Evolutionary conservation across 768 basidiomycete genomes (phyloP).

Genomic region (Phanerochaete sordida): DNA sequence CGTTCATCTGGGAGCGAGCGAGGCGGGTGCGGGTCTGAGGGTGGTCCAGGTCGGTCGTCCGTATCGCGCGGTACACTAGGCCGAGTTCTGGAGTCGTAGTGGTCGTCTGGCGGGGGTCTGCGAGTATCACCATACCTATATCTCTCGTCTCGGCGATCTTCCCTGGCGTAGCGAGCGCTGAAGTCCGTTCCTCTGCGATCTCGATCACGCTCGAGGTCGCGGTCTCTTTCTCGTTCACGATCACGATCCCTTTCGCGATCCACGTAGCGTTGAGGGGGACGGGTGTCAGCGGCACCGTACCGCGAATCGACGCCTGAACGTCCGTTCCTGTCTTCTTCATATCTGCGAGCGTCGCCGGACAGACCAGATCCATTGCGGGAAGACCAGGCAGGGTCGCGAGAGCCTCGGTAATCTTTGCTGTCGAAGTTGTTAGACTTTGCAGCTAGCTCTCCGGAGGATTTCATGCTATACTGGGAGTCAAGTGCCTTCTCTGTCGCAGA

Average conservation of each 20-base stretch:
- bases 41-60: constrained; percentile 1
- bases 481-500: constrained; percentile 8
- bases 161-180: constrained; percentile 30
- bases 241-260: constrained; percentile 33
- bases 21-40: neutral
- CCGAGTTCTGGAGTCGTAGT: constrained; percentile 38
- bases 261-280: constrained; percentile 14
- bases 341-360: constrained; percentile 25
- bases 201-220: constrained; percentile 30
- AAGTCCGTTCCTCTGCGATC: constrained; percentile 33
- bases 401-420: constrained; percentile 24
- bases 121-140: constrained; percentile 30
- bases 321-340: constrained; percentile 11
- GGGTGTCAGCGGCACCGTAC: neutral
- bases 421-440: constrained; percentile 18
- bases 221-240: constrained; percentile 27
- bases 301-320: neutral
- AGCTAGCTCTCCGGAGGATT: constrained; percentile 27
- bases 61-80: constrained; percentile 18
- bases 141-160: constrained; percentile 36
- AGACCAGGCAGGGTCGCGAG: constrained; percentile 22
- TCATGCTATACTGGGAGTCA: constrained; percentile 13
- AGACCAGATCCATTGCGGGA: constrained; percentile 11
- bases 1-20: constrained; percentile 8
- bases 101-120: constrained; percentile 42